Conservation (phyloP, 148 eudicot species). For the Arbutus unedo region DNA sequence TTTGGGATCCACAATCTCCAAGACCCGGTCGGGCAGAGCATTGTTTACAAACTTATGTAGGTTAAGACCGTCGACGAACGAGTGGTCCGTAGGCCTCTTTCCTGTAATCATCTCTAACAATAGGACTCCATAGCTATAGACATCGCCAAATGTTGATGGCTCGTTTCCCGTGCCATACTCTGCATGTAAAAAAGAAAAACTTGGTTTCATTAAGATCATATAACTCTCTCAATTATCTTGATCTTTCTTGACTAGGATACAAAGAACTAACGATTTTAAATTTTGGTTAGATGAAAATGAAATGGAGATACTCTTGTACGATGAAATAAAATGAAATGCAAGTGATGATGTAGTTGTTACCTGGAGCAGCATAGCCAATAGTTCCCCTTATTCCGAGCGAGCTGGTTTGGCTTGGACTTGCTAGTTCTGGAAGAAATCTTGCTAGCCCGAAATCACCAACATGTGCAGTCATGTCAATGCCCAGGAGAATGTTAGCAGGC, state of each 20-base stretch:
- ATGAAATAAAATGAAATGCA: background rate
- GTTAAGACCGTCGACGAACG: too few species aligned
- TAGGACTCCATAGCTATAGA: constrained; percentile 8
- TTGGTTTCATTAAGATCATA: too few species aligned
- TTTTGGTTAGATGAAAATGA: too few species aligned
- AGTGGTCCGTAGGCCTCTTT: background rate
- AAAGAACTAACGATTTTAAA: too few species aligned
- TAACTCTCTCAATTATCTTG: too few species aligned
- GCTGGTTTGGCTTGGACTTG: background rate
- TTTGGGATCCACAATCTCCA: background rate
- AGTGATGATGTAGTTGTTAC: background rate
- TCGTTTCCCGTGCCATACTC: constrained; percentile 7
- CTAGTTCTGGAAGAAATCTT: background rate
- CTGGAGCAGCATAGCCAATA: constrained; percentile 4
- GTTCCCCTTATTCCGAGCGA: background rate
- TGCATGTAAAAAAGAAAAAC: background rate
- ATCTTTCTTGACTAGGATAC: too few species aligned
- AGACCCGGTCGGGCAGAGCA: too few species aligned
- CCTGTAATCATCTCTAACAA: background rate
- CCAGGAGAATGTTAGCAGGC: constrained; percentile 3
- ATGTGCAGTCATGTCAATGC: background rate
- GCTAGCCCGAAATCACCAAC: background rate
- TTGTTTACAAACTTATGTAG: too few species aligned
- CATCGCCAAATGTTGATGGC: background rate
- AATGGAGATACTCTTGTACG: too few species aligned